phyloP scores from a whole-genome alignment of 495 filamentous ascomycete genomes.

The Rostrohypoxylon terebratum region DNA sequence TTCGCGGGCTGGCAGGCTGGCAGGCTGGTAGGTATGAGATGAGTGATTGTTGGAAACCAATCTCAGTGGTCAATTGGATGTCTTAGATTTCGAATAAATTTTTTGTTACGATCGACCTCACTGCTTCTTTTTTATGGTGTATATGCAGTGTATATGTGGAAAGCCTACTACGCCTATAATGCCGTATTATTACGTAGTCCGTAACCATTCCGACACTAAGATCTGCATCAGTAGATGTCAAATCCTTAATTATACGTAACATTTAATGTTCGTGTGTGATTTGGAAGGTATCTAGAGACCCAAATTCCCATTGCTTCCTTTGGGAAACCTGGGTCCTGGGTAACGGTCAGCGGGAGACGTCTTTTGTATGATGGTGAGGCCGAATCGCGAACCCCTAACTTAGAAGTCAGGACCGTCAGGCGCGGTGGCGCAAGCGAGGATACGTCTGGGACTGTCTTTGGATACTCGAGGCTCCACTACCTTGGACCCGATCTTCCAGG shows the following conservation, averaged over 20 bases:
- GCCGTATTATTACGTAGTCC: slow-evolving; percentile 8
- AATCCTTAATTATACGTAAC: slow-evolving; percentile 16
- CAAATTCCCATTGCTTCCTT: slow-evolving; percentile 1
- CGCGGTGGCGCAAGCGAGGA: slow-evolving; percentile 15
- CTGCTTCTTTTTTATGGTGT: slow-evolving; percentile 23
- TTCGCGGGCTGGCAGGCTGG: neutral
- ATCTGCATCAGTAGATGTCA: slow-evolving; percentile 32
- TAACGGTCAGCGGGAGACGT: too few relatives aligned
- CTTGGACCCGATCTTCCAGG: slow-evolving; percentile 39
- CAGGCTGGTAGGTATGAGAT: neutral
- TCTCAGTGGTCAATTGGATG: slow-evolving; percentile 18
- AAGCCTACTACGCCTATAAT: slow-evolving; percentile 26
- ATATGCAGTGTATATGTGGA: too few relatives aligned
- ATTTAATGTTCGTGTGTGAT: neutral
- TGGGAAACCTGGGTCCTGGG: neutral
- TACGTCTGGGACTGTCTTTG: neutral
- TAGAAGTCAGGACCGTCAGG: slow-evolving; percentile 14
- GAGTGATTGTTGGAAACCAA: slow-evolving; percentile 23
- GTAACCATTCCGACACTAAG: slow-evolving; percentile 19
- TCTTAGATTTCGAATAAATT: slow-evolving; percentile 25
- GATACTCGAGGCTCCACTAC: slow-evolving; percentile 32
- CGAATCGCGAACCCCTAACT: neutral
- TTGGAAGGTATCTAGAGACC: neutral
- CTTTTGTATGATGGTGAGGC: slow-evolving; percentile 6
- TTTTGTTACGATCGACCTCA: slow-evolving; percentile 39